Base-by-base conservation (phyloP, 345 rosid species). In the Clarkia xantiana region DNA sequence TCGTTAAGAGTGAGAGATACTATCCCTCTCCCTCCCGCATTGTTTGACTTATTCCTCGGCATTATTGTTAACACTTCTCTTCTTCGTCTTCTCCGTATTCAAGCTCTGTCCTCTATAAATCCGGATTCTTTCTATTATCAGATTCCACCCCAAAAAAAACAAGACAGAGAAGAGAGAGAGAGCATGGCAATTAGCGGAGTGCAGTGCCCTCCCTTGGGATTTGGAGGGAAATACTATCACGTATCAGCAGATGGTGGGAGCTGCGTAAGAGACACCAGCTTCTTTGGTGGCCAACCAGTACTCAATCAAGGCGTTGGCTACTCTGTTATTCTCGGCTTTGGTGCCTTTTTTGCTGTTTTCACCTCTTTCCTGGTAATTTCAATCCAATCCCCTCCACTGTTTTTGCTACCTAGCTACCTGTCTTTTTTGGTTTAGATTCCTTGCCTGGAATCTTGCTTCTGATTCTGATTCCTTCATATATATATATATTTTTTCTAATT, bases 291-390 rank as follows among this genome's bases (percentile, higher is more conserved):
- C 41, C 74, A 78, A 56, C 29, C 85, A 9, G 81, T 75, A 43
- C 79, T 85, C 18, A 77, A 80, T 61, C 87, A 85, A 64, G 85
- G 85, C 0, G 80, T 82, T 44, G 97, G 95, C 22, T 85, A 85
- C 58, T 73, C 95, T 22, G 81, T 89, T 42, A 78, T 89, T 52
- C 80, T 89, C 50, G 97, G 89, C 18, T 89, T 89, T 18, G 97
- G 97, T 18, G 85, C 84, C 52, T 89, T 89, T 70, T 84, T 89
- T 51, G 97, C 97, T 34, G 18, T 82, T 62, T 82, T 89, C 74
- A 84, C 93, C 47, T 82, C 97, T 58, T 72, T 85, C 64, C 68
- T 89, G 78, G 95, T 88, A 48, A 40, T 0, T 58, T n/a, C 14
- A 8, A 40, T 40, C 34, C 16, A 14, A 4, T 18, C 1, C 18